Evolutionary conservation across 2,329 filamentous ascomycete species (phyloP).

Genomic region (Lasiodiplodia gonubiensis): DNA sequence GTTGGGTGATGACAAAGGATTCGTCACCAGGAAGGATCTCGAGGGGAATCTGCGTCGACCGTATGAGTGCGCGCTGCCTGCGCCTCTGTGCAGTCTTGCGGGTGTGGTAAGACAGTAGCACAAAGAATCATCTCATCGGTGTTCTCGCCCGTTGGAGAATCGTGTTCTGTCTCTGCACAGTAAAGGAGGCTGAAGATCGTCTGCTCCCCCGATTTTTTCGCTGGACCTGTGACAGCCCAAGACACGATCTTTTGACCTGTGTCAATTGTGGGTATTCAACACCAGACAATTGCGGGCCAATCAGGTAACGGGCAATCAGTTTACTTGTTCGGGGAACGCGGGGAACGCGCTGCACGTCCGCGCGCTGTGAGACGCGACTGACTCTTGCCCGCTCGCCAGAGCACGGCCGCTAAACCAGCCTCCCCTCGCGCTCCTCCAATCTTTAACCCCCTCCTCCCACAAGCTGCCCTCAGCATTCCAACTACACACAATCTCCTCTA

Average conservation of each 20-base stretch:
- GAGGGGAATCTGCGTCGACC: not conserved
- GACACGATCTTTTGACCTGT: not conserved
- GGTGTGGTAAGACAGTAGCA: not conserved
- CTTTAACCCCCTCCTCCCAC: slow-evolving; percentile 7
- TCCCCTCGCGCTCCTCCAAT: not conserved
- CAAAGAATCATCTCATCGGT: not conserved
- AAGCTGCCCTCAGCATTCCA: not conserved
- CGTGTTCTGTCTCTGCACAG: not conserved
- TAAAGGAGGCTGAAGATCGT: not conserved
- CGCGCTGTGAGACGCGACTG: slow-evolving; percentile 17
- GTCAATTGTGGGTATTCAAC: not conserved
- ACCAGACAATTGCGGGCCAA: not conserved
- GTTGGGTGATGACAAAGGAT: slow-evolving; percentile 2
- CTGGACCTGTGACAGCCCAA: not conserved
- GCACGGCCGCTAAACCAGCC: slow-evolving; percentile 10
- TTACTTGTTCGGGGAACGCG: slow-evolving; percentile 11
- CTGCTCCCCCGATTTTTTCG: not conserved
- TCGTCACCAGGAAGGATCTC: slow-evolving; percentile 1
- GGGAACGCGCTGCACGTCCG: slow-evolving; percentile 1
- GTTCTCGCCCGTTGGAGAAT: not conserved
- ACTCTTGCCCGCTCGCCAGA: not conserved
- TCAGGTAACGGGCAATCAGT: slow-evolving; percentile 4
- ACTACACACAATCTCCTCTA: not conserved
- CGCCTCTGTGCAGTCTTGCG: not conserved
- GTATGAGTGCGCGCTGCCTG: not conserved